Base-by-base conservation (phyloP, 2,329 filamentous ascomycete genomes). In the Neopestalotiopsis sp. region DNA sequence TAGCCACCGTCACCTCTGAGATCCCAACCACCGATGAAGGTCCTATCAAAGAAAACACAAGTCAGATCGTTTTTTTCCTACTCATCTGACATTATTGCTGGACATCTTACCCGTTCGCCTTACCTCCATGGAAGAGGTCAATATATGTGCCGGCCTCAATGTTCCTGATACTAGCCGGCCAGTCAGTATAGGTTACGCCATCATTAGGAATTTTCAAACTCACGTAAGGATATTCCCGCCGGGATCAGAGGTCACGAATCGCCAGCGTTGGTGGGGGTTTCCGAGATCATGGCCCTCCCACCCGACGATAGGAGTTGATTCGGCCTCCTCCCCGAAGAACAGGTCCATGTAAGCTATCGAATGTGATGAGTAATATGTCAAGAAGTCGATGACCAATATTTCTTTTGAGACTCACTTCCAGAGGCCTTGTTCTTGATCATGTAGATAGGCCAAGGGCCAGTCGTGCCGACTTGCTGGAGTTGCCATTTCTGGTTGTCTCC, bases 361-460 rank as follows among this genome's bases (percentile, higher is more conserved):
- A 7, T 30, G 4, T 59, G 30, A 12, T 59, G 3, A 59, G 57
- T 4, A 59, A 38, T 28, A 38, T 10, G 10, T 38, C 34, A 38
- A 10, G 34, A 38, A 38, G 24, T 28, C 24, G 1, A 38, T 4
- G 34, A 38, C 10, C 10, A 38, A 38, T 10, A 10, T 38, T 38
- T 28, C 17, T 28, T 28, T 30, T 24, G 57, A 30, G 24, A 30
- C 57, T 9, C 12, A 59, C 57, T 59, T 24, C 57, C 57, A 24
- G 57, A 30, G 4, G 20, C 20, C 28, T 30, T 13, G 17, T 59
- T 59, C 57, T 59, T 24, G 57, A 59, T 59, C 57, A 59, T 59
- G 57, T 59, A 59, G 24, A 59, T 24, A 12, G 57, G 57, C 57
- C 57, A 59, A 17, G 57, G 57, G 12, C 57, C 57, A 24, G 57